A percentile compares a stretch with the other conserved stretches of the same genome.
phyloP scores from a whole-genome alignment of 2,329 filamentous ascomycete genomes.

The Fusarium sp. region DNA sequence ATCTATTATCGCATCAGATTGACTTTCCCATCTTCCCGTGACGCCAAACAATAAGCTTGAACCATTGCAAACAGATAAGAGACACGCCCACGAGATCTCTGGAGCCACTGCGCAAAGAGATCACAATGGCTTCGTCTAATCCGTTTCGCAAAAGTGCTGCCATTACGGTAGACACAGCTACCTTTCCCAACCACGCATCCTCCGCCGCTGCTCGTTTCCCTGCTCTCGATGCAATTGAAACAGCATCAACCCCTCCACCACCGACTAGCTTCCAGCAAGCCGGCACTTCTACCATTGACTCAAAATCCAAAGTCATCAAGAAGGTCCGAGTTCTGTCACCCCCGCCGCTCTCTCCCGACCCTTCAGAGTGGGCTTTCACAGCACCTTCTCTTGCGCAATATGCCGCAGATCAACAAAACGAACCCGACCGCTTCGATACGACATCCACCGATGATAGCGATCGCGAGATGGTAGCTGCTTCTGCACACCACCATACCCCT shows the following conservation, averaged over 20 bases:
- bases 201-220: constrained; percentile 40
- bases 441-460: constrained; percentile 49
- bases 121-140: constrained; percentile 59
- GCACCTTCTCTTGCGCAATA: constrained; percentile 50
- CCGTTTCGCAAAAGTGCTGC: constrained; percentile 64
- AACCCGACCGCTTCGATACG: constrained; percentile 53
- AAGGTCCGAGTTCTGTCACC: constrained; percentile 77
- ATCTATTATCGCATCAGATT: constrained; percentile 41
- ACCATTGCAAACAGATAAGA: constrained; percentile 26
- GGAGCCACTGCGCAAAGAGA: constrained; percentile 14
- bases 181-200: constrained; percentile 20
- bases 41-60: constrained; percentile 28
- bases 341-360: constrained; percentile 71
- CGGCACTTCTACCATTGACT: constrained; percentile 53
- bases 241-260: constrained; percentile 47
- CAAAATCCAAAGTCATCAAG: constrained; percentile 69
- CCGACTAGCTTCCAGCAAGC: constrained; percentile 44
- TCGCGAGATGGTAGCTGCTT: constrained; percentile 42
- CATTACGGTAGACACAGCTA: constrained; percentile 39
- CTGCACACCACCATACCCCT: constrained; percentile 45
- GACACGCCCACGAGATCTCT: constrained; percentile 20
- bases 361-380: constrained; percentile 54
- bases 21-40: constrained; percentile 16
- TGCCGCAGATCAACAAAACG: constrained; percentile 42
- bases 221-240: constrained; percentile 50